Conservation (phyloP, 2,329 filamentous ascomycete genomes). For the Neopestalotiopsis rosae region DNA sequence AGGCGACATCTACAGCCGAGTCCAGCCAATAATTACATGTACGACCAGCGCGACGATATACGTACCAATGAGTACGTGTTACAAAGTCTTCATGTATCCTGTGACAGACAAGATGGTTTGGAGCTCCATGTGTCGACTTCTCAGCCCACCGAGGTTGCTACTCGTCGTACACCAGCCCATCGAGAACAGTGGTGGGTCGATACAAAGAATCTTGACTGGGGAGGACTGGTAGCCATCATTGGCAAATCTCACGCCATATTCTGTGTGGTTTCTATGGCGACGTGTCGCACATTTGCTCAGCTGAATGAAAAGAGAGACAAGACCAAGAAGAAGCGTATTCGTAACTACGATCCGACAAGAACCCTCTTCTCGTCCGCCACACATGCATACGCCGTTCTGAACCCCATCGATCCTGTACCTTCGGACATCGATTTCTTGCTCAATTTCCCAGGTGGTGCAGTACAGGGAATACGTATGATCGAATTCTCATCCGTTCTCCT, state of each 20-base stretch:
- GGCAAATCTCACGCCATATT: constrained; percentile 7
- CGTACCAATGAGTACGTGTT: constrained; percentile 2
- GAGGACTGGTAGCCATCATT: background rate
- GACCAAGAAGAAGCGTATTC: background rate
- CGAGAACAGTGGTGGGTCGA: constrained; percentile 15
- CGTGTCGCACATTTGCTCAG: background rate
- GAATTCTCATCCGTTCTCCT: constrained; percentile 68
- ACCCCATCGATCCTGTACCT: constrained; percentile 33
- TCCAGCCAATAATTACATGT: background rate
- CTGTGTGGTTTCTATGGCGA: constrained; percentile 8
- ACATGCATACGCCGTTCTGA: background rate
- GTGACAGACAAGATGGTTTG: constrained; percentile 2
- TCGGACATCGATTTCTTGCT: constrained; percentile 18
- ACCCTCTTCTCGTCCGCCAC: background rate
- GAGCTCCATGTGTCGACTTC: background rate
- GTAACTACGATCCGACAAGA: background rate
- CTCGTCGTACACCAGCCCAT: background rate
- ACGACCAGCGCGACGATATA: background rate
- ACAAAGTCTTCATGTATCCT: background rate
- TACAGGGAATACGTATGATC: constrained; percentile 44
- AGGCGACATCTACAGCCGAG: background rate
- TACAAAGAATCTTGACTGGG: constrained; percentile 9
- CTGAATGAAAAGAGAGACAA: constrained; percentile 5
- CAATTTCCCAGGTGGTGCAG: background rate
- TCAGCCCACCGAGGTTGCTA: constrained; percentile 5